Base-by-base conservation (phyloP, 1,284 basidiomycete genomes). In the Cystobasidiaceae sp. region DNA sequence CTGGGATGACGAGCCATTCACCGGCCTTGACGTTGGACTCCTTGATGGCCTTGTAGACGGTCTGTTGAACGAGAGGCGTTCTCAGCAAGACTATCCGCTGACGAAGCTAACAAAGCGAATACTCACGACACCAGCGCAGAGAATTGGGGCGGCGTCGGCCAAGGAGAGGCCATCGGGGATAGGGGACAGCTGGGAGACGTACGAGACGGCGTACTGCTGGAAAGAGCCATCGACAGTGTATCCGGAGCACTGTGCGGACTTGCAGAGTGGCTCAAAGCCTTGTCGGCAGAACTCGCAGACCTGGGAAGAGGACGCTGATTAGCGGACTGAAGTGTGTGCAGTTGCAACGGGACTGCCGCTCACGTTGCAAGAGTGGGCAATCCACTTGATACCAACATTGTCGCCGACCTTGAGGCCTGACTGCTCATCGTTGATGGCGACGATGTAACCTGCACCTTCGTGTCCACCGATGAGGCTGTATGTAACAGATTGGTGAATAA, bases 381-480 rank as follows among this genome's bases (percentile, higher is more conserved):
- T 79, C 88, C 88, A 89, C 76, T 93, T 93, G 80, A 94, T 85
- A 6, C 91, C 90, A 49, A 93, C 90, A 13, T 86, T 82, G 69
- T 91, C 85, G 25, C 90, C 89, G 30, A 91, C 68, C 71, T 80
- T 78, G 71, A 80, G 74, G 71, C 85, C 73, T 49, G 75, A 72
- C 1, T 84, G 82, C 0, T 87, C 80, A 23, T 82, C 80, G 48
- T 85, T 89, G 71, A 93, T 87, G 39, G 88, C 89, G 41, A 93
- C 87, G 64, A 93, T 79, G 56, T 82, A 72, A 50, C 87, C 86
- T 17, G 88, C 84, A 69, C 88, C 89, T 78, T 91, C 89, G 74
- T 92, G 90, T 0, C 91, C 91, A 34, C 90, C 91, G 67, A 93
- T 83, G 61, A 91, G 83, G 39, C 60, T 62, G 28, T 54, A 28